Evolutionary conservation across 139 green algal species (phyloP), one percentile per base, ranked within the genome.

Genomic region (Chlorella ohadii): DNA sequence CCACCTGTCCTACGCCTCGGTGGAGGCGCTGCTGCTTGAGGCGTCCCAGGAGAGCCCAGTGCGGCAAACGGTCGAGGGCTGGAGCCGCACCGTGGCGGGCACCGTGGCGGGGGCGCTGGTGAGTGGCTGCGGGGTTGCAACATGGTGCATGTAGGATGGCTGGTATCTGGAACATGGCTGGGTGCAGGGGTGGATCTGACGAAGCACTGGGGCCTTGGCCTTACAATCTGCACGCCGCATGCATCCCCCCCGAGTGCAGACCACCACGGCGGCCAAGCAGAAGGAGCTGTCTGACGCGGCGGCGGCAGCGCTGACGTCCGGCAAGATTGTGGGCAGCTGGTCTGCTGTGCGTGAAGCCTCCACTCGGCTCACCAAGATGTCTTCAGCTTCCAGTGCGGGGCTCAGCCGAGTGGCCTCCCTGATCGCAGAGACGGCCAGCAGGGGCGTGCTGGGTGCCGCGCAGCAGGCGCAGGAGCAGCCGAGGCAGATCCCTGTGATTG

Each of bases 21-120:
- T 93, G 20, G 90, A 93, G 81, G 82, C 66, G 56, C 72, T 89
- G 28, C 86, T 93, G 38, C n/a, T 93, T 51, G 90, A 93, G 73
- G 57, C 90, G 2, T 79, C 63, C 0, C 31, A 79, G n/a, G 78
- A 82, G 16, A 86, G 74, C 55, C 86, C 89, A 0, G 82, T 93
- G 66, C 81, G 85, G 34, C 76, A 39, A 31, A 71, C 55, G 13
- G 82, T 67, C 9, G 34, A 81, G 64, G 61, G 68, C 7, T 51
- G 66, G 41, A 51, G 61, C 57, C 78, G 31, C 34, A 73, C 38
- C 33, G 47, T 88, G 44, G 51, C 68, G 2, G 78, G 31, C 34
- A 73, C 38, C n/a, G 47, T 88, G 44, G 51, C 68, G 6, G 41
- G 28, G 28, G 78, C 28, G 47, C 77, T 87, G 76, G 55, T 81